Percentiles rank a stretch among this genome's conserved stretches.
phyloP scores from a whole-genome alignment of 2,329 filamentous ascomycete genomes.

The Stachybotrys echinatus region DNA sequence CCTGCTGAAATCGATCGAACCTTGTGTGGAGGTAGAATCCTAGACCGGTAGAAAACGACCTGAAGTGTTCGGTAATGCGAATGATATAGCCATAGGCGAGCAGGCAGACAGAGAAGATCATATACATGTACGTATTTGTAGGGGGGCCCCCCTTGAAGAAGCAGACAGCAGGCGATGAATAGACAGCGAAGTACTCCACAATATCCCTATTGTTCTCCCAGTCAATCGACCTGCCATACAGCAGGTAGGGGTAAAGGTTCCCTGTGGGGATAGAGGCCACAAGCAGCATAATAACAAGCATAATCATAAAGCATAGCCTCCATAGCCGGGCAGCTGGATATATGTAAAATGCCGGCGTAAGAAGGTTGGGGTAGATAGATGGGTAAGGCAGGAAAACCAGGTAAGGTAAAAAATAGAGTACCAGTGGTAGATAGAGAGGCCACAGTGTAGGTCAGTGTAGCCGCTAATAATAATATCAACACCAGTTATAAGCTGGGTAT shows the following conservation, averaged over 20 bases:
- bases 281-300: neutral
- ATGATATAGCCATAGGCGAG: neutral
- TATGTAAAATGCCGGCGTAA: slow-evolving; percentile 3
- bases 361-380: slow-evolving; percentile 11
- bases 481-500: slow-evolving; percentile 23
- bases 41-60: neutral
- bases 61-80: neutral
- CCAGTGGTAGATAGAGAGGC: slow-evolving; percentile 21
- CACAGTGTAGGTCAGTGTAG: slow-evolving; percentile 13
- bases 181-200: neutral
- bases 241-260: neutral
- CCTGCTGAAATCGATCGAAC: neutral
- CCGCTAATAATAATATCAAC: slow-evolving; percentile 21
- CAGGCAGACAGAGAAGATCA: neutral
- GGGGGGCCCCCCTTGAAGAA: neutral
- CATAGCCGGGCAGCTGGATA: neutral
- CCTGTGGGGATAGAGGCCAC: slow-evolving; percentile 3
- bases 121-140: neutral
- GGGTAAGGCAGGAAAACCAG: slow-evolving; percentile 26
- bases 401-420: slow-evolving; percentile 20
- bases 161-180: neutral
- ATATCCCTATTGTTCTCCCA: neutral
- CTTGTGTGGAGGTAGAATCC: neutral
- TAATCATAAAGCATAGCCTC: neutral
- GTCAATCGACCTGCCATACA: neutral